A percentile compares a stretch with the other conserved stretches of the same genome.
phyloP scores from a whole-genome alignment of 202 grass and related monocot species.

The Brachypodium distachyon region DNA sequence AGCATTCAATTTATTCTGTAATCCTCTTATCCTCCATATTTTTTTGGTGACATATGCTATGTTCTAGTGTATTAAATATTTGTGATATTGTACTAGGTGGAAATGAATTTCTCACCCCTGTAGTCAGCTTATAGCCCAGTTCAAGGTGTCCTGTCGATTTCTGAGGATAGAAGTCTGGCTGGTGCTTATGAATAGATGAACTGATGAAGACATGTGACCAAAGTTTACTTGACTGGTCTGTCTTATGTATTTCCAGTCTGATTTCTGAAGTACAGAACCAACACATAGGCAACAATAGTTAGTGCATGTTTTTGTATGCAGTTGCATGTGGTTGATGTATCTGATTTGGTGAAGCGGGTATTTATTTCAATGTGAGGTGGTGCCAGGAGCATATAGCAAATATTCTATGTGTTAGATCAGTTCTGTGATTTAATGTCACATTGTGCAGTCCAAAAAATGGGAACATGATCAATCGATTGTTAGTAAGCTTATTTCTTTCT shows the following conservation, averaged over 20 bases:
- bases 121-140: background rate
- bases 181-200: background rate
- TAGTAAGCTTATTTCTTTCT: conserved; percentile 14
- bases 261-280: conserved; percentile 1
- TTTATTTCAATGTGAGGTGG: background rate
- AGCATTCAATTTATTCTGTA: background rate
- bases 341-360: conserved; percentile 2
- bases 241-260: background rate
- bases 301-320: background rate
- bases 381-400: background rate
- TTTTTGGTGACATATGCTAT: background rate
- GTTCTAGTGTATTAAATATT: background rate
- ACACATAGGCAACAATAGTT: background rate
- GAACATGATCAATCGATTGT: background rate
- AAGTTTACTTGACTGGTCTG: background rate
- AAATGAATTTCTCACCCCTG: no score
- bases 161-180: background rate
- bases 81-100: background rate
- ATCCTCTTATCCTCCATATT: background rate
- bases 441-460: no score
- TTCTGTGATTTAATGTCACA: background rate
- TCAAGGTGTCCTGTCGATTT: background rate
- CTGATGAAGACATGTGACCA: background rate
- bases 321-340: background rate
- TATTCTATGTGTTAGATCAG: background rate